phyloP scores from a whole-genome alignment of 2,329 filamentous ascomycete species.

The Myriosclerotinia duriaeana region DNA sequence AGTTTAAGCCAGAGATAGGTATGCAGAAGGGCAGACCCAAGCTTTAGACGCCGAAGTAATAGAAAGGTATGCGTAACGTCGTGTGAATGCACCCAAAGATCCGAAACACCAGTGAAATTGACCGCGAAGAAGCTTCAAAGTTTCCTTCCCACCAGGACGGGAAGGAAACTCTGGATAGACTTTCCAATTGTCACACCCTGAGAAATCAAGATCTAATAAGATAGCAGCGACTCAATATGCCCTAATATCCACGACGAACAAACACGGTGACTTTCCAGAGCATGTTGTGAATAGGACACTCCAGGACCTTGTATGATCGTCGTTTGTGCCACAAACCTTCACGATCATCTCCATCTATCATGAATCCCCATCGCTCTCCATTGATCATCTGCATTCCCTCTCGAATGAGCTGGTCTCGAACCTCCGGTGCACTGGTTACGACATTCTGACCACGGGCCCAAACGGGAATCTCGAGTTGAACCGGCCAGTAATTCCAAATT shows the following conservation, averaged over 20 bases:
- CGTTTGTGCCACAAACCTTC: constrained; percentile 21
- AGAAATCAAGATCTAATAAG: constrained; percentile 1
- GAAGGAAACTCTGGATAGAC: neutral
- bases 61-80: constrained; percentile 8
- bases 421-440: neutral
- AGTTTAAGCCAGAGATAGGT: too few relatives aligned
- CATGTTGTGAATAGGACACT: constrained; percentile 4
- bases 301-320: constrained; percentile 12
- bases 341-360: neutral
- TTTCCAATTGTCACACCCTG: neutral
- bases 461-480: constrained; percentile 12
- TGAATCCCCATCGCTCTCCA: constrained; percentile 14
- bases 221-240: neutral
- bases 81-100: neutral
- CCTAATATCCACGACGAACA: constrained; percentile 20
- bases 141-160: neutral
- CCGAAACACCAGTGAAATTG: constrained; percentile 2
- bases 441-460: constrained; percentile 14
- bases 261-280: constrained; percentile 22
- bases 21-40: too few relatives aligned
- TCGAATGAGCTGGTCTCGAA: neutral
- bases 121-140: constrained; percentile 11
- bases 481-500: neutral
- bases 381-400: constrained; percentile 20
- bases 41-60: neutral